phyloP scores from a whole-genome alignment of 306 rosid genomes.

The Vigna angularis region DNA sequence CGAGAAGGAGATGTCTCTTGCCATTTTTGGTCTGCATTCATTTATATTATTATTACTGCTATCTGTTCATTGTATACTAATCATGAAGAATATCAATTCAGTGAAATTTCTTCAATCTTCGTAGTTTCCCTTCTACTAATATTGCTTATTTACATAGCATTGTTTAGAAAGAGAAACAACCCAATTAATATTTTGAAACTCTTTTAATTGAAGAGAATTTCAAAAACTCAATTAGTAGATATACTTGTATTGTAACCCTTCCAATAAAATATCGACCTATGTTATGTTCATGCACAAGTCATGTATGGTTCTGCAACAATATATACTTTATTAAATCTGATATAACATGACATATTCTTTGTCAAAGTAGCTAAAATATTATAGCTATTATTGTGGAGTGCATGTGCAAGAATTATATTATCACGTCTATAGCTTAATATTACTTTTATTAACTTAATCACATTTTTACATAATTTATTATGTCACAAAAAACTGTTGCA shows the following conservation, averaged over 20 bases:
- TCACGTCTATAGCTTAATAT: not conserved
- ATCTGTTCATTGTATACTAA: not conserved
- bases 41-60: not conserved
- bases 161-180: no score
- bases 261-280: not conserved
- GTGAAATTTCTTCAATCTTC: not conserved
- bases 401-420: not conserved
- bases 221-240: no score
- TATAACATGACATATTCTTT: not conserved
- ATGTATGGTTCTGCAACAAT: not conserved
- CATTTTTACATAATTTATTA: no score
- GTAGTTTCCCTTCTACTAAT: not conserved
- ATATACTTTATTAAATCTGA: not conserved
- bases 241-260: not conserved
- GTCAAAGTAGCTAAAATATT: not conserved
- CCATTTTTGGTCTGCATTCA: constrained; percentile 2
- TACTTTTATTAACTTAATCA: no score
- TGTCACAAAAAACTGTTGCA: not conserved
- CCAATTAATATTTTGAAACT: not conserved
- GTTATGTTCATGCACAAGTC: not conserved
- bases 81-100: not conserved
- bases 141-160: no score
- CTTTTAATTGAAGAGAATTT: not conserved
- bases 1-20: not conserved
- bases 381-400: not conserved